phyloP scores from a whole-genome alignment of 345 rosid genomes.

The Linum tenue region DNA sequence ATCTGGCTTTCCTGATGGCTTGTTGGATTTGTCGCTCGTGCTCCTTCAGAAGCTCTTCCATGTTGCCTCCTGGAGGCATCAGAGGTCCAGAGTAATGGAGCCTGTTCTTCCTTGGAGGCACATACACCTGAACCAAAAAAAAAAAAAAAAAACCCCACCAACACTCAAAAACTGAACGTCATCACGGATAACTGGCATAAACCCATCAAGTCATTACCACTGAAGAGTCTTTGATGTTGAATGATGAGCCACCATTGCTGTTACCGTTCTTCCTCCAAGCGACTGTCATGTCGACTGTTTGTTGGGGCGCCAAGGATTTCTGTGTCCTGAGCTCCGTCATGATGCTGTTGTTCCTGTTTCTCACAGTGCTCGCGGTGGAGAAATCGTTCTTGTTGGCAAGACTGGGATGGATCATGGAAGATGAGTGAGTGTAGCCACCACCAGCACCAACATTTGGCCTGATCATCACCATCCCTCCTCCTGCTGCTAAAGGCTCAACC shows the following conservation, averaged over 20 bases:
- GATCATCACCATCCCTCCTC: background rate
- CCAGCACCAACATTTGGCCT: conserved; percentile 17
- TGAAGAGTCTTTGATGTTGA: conserved; percentile 18
- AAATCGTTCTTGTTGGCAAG: conserved; percentile 16
- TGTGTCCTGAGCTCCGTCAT: conserved; percentile 22
- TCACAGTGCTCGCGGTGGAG: background rate
- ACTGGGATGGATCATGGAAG: conserved; percentile 47
- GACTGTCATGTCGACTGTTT: conserved; percentile 25
- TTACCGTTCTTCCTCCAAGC: conserved; percentile 22
- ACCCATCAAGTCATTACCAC: conserved; percentile 24
- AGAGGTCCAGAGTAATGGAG: conserved; percentile 84
- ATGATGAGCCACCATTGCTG: conserved; percentile 10
- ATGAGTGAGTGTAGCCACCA: conserved; percentile 25
- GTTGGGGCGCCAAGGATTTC: conserved; percentile 22
- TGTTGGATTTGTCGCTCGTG: conserved; percentile 91
- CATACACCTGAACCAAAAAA: conserved; percentile 42
- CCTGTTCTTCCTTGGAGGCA: conserved; percentile 53
- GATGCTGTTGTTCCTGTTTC: background rate
- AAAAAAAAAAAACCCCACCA: too few species aligned
- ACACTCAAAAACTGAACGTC: too few species aligned
- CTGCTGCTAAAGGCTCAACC: conserved; percentile 3
- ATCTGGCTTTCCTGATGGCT: conserved; percentile 73
- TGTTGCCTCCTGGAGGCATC: conserved; percentile 82
- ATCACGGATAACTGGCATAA: too few species aligned
- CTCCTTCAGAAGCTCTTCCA: conserved; percentile 74